Evolutionary conservation across 805 yeast species (phyloP), one percentile per base, ranked within the genome.

Genomic region (Lipomyces chichibuensis): DNA sequence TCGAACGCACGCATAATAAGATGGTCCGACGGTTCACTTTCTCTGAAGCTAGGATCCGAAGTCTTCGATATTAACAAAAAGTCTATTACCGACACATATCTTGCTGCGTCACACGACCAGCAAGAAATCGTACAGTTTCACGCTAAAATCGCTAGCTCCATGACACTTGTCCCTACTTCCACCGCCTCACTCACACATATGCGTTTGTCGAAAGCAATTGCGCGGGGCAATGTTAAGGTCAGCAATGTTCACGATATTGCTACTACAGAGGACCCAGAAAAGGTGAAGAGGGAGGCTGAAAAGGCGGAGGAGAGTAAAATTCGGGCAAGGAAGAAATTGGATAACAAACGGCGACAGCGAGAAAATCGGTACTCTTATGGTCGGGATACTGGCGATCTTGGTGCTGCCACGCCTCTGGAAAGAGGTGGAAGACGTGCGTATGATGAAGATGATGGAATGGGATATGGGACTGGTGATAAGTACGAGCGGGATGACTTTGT

Each of bases 1-100:
- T 89, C 96, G 9, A 95, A 95, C 75, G 88, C 97, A 4, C 91
- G 93, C 75, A 87, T 94, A 65, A 84, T 95, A 46, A 90, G 91
- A 77, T 95, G 99, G 99, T 89, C 90, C 64, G 98, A 95, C 78
- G 99, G 99, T 0, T 83, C 91, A 3, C 79, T 87, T 69, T 92
- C 98, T 1, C 80, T 95, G 72, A 93, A 91, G 75, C 80, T 95
- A 51, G 99, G 99, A 39, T 83, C 84, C 58, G 99, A 95, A 78
- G 83, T 88, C 70, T 94, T 93, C 74, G 98, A 94, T 75, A 87
- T 91, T 66, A 81, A 87, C 63, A 79, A 84, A 11, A 85, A 86
- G 65, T 86, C 88, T 8, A 80, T 87, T 52, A 86, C 84, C 61
- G 96, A 92, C 75, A 87, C 90, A 39, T 86, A 89, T 63, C 80